These are phyloP conservation scores for Ascoidea asiatica DNA, from an alignment of 805 yeast genomes.

Conservation along the genomic window DNA sequence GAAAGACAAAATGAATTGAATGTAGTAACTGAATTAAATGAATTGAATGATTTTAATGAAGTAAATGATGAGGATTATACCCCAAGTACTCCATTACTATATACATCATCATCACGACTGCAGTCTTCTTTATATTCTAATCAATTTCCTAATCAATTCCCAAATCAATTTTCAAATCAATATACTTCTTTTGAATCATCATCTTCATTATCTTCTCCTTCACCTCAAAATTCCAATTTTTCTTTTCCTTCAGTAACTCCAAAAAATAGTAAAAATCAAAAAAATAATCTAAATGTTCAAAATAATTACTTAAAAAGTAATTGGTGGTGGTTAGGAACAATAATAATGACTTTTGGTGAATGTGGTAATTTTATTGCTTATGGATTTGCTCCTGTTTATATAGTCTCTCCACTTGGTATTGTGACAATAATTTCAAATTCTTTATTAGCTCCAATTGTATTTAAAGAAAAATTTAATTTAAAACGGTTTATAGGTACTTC, in stretches of 20 bases:
- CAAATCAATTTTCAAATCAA: not conserved
- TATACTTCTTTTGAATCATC: not conserved
- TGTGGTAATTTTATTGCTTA: conserved; percentile 33
- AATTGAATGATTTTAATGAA: not conserved
- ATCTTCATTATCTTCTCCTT: not conserved
- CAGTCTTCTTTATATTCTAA: conserved; percentile 8
- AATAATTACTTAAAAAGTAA: conserved; percentile 11
- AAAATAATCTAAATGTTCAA: no score
- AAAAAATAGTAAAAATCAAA: not conserved
- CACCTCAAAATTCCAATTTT: not conserved
- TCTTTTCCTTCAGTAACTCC: conserved; percentile 2
- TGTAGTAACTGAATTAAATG: not conserved
- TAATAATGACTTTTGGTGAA: conserved; percentile 30
- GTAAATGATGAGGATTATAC: conserved; percentile 1
- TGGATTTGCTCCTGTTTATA: conserved; percentile 32
- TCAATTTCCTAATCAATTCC: not conserved
- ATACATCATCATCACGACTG: conserved; percentile 3
- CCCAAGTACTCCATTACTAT: conserved; percentile 4
- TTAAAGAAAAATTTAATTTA: conserved; percentile 22
- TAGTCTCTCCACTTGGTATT: conserved; percentile 36
- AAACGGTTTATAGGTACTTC: conserved; percentile 25
- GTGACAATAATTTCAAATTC: conserved; percentile 33
- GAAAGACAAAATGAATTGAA: not conserved
- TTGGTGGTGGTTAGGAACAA: conserved; percentile 29
- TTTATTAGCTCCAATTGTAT: conserved; percentile 32